Base-by-base conservation (phyloP, 2,329 filamentous ascomycete species). In the Lithohypha guttulata region DNA sequence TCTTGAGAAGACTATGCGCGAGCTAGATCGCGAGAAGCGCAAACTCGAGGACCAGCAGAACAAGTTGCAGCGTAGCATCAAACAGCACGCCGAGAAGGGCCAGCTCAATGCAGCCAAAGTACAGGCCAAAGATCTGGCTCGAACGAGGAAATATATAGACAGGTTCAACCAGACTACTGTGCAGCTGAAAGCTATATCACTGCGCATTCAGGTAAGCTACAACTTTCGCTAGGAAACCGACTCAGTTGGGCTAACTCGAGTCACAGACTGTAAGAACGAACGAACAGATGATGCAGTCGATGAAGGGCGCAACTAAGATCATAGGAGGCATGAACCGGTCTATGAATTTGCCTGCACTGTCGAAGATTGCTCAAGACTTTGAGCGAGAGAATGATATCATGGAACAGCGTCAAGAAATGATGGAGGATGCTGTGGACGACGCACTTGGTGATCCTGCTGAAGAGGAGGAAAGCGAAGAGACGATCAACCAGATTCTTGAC, bases 241-340 rank as follows among this genome's bases (percentile, higher is more conserved):
- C 14, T 11, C 21, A 34, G 28, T 15, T 21, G 23, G 17, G 23
- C 10, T 23, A 25, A 8, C 36, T 46, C 37, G 17, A 15, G n/a
- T n/a, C n/a, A 13, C 54, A 94, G 84, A 98, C 91, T 34, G 89
- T 96, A 49, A 79, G 91, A 49, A 95, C 87, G 51, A 98, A 98
- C 62, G 91, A 98, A 61, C 89, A 96, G 63, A 98, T 98, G 91
- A 95, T 95, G 87, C 85, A 94, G 62, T 91, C 87, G 6, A 96
- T 98, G 91, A 98, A 95, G 63, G 91, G 91, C 22, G 91, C 91
- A 3, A 96, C 91, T 1, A 79, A 81, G 62, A 79, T 94, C 2
- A 69, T 98, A 6, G 86, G 87, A 39, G 93, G 83, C 65, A 98
- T 98, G 91, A 98, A 98, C 62, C 75, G 83, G 49, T 84, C 84